Base-by-base conservation (phyloP, 805 yeast species). In the Tetrapisispora nanseiensis region DNA sequence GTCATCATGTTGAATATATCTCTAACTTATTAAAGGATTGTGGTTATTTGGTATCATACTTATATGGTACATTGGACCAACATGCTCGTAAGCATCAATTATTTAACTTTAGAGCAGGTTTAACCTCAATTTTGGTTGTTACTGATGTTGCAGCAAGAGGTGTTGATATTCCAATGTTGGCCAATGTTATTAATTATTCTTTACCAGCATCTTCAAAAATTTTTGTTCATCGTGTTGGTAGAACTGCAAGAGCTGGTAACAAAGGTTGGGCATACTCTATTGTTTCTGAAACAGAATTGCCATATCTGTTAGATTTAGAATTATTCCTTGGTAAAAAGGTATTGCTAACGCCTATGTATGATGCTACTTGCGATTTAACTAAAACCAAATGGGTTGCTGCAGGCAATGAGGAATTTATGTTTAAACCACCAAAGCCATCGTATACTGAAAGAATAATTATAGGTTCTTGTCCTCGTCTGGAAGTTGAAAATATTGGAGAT, bases 91-190 rank as follows among this genome's bases (percentile, higher is more conserved):
- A 81, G 46, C 81, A 83, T 52, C 97, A 92, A 59, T 68, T 92
- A 39, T 74, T 81, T 56, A 80, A 86, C 51, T 92, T 92, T 65
- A 71, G 95, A 53, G 69, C 80, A 1, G 98, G 97, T 1, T 68
- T 83, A 36, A 78, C 96, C 4, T 78, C 84, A 24, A 61, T 92
- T n/a, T 64, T 92, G 60, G 97, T 92, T 9, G 99, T 92, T 42
- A 92, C 98, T 1, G 98, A 92, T 70, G 97, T 86, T 49, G 95
- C 95, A 21, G 98, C 98, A 2, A 81, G 98, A 70, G 98, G 98
- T 79, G 87, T 92, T 47, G 99, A 94, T 76, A 86, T 92, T 50
- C 98, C 98, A 0, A 80, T 92, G 43, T 74, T 92, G 57, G 95
- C 97, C 6, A 89, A 94, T 57, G 99, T 92, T 41, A 74, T 92